Evolutionary conservation across 345 rosid genomes (phyloP).

Genomic region (Jatropha curcas): DNA sequence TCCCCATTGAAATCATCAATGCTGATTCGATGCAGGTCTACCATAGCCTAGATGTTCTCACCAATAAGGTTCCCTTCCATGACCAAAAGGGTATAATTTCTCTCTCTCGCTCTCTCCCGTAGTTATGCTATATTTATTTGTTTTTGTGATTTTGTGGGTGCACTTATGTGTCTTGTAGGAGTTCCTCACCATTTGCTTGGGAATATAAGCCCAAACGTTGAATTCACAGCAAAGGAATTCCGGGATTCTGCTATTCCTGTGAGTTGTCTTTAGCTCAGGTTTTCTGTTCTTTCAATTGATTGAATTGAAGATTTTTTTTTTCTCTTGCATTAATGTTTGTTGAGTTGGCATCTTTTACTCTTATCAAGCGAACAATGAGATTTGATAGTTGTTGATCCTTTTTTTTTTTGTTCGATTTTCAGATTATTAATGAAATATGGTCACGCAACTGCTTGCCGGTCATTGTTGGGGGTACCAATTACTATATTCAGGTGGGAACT

Average conservation of each 20-base stretch:
- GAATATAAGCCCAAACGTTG: constrained; percentile 56
- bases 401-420: constrained; percentile 24
- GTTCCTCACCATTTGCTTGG: constrained; percentile 90
- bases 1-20: constrained; percentile 80
- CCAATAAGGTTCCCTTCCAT: constrained; percentile 67
- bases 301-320: neutral
- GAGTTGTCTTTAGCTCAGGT: constrained; percentile 30
- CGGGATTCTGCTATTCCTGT: constrained; percentile 70
- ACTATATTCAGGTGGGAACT: constrained; percentile 77
- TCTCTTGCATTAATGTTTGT: neutral
- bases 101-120: neutral
- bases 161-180: constrained; percentile 41
- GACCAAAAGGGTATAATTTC: constrained; percentile 60
- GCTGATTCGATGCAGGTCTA: constrained; percentile 99
- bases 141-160: neutral
- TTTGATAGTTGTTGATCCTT: neutral
- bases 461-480: constrained; percentile 92
- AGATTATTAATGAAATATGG: constrained; percentile 70
- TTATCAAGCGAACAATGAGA: neutral
- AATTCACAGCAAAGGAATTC: constrained; percentile 78
- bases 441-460: constrained; percentile 76
- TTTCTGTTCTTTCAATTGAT: neutral
- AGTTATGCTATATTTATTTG: neutral
- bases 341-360: too few species aligned
- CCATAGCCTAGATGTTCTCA: constrained; percentile 77